Conservation (phyloP, 1,284 basidiomycete genomes). For the Inonotus hispidus region DNA sequence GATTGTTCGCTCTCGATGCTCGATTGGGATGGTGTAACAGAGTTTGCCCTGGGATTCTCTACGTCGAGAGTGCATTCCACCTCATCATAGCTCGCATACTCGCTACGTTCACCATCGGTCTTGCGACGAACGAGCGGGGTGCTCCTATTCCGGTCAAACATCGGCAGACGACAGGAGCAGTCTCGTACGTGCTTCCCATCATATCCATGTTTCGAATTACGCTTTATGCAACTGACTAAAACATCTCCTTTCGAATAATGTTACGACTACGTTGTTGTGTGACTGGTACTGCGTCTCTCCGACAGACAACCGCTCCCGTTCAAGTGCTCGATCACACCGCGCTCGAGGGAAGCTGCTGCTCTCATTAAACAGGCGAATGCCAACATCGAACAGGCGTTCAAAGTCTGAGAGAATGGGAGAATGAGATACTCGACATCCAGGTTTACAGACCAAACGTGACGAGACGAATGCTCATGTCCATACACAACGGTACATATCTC, state of each 20-base stretch:
- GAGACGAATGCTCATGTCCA: no score
- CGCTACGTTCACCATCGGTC: conserved; percentile 18
- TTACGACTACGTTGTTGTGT: not conserved
- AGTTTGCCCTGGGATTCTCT: conserved; percentile 13
- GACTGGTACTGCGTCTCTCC: not conserved
- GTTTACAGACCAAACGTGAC: no score
- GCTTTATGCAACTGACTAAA: not conserved
- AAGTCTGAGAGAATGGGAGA: not conserved
- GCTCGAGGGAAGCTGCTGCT: not conserved
- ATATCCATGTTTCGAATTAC: not conserved
- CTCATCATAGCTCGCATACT: conserved; percentile 15
- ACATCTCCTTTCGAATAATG: not conserved
- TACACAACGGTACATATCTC: no score
- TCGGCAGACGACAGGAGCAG: conserved; percentile 5
- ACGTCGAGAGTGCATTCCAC: conserved; percentile 12
- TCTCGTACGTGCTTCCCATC: not conserved
- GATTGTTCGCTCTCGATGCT: no score
- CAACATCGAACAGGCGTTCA: not conserved
- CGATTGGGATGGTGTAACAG: no score
- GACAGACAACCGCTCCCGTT: conserved; percentile 5
- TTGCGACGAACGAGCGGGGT: conserved; percentile 5
- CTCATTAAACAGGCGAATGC: not conserved
- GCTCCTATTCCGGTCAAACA: not conserved
- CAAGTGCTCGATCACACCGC: conserved; percentile 7
- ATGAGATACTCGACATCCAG: not conserved